Evolutionary conservation across 1,284 basidiomycete genomes (phyloP), one percentile per base, ranked within the genome.

Genomic region (Naganishia sp.): DNA sequence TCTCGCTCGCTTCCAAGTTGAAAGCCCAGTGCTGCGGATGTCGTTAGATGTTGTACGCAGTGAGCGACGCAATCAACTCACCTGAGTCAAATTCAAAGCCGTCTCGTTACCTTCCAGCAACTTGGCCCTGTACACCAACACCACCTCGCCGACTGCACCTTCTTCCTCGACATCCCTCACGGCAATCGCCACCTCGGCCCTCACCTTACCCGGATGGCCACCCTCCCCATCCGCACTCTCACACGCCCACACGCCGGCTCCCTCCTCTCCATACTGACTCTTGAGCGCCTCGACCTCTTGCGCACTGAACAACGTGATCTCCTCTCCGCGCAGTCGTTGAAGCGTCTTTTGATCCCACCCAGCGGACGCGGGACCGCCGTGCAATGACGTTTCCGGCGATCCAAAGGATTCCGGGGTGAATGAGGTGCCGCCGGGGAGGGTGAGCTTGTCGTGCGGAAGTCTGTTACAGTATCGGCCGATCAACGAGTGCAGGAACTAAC

Each of bases 401-500:
- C 63, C 63, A 44, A 64, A 64, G 44, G 43, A 31, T 31, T 64
- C 54, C 11, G 67, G 67, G n/a, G 42, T 65, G 64, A 68, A 68
- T 3, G 42, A 46, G 1, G 33, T 25, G 4, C 56, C 55, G 16
- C 48, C 55, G 21, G 67, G 67, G 1, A 68, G 36, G 16, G 60
- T 61, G 15, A 68, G 45, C 3, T 66, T 59, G 7, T 25, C 45
- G 44, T 44, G n/a, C 1, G 67, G 67, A 48, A 68, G 63, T 11
- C 67, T 56, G 59, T 68, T 68, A 53, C 67, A 68, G 57, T 68
- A 68, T 25, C 67, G 42, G 4, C 67, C 67, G 50, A 68, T 44
- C n/a, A 68, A 46, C 13, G 57, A 53, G 57, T 68, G 67, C 18
- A 65, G 49, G 57, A 65, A 65, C 67, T 68, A 39, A 28, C 6